Base-by-base conservation (phyloP, 257 asterid genomes). In the Cynanchum wilfordii region DNA sequence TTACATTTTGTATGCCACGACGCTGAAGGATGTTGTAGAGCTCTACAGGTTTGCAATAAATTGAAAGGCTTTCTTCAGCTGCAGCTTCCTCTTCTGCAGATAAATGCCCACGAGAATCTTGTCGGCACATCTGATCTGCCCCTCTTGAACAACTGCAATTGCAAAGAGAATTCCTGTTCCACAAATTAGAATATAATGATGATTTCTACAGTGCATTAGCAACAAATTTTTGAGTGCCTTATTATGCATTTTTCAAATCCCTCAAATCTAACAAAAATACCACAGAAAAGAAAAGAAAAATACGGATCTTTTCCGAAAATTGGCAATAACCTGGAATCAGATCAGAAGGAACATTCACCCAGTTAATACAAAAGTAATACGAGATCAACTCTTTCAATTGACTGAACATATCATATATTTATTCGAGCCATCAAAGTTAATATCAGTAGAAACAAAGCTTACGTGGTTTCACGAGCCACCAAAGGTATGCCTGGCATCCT, bases 401-500 rank as follows among this genome's bases (percentile, higher is more conserved):
- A 54, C 63, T 36, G 29, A 25, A 45, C 33, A 15, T 29, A 71
- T 40, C 60, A 45, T n/a, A 54, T 47, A 55, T 24, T 13, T 4
- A 50, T 3, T 45, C 0, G 15, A 69, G 9, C 45, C 24, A 45
- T 29, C 33, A 62, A 38, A 66, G 16, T 30, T n/a, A 33, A 10
- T 38, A 29, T 22, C 8, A 10, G 16, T 25, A 57, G 64, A 63
- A 66, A 52, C 67, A 79, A 75, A 76, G 78, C 97, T 82, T 84
- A 90, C 96, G 88, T 83, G 80, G 94, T 84, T 86, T 88, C 96
- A 79, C 94, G 92, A 60, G 90, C 88, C 78, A 88, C 95, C 72
- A 92, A 89, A 76, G 96, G 98, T 82, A 92, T 88, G 82, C 96
- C 96, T 52, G 96, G 96, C 96, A 90, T 90, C 87, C 96, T 88